Base-by-base conservation (phyloP, 2,329 filamentous ascomycete genomes). In the Xylaria sp. region DNA sequence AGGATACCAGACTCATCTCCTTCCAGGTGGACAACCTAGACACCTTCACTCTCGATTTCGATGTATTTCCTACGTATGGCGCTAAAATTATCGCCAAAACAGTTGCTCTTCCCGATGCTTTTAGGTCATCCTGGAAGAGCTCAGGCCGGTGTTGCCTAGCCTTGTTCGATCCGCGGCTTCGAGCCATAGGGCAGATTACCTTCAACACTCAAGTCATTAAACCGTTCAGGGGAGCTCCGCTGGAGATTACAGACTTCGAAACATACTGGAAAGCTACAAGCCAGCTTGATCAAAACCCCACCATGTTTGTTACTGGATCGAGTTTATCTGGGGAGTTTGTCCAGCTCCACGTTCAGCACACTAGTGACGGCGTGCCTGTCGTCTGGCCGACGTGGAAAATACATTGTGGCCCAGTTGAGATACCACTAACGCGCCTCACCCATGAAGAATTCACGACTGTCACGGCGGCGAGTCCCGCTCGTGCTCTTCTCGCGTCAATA, bases 191-290 rank as follows among this genome's bases (percentile, higher is more conserved):
- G 5, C 92, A 96, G 72, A 92, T 98, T 69, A 92, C 88, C 67
- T 99, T 99, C 81, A 91, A 92, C 67, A 96, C 92, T 58, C 94
- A 98, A 74, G 92, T 98, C 25, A 96, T 99, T 75, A 97, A 97
- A 73, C 95, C 95, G 0, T 99, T 98, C 79, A 88, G 89, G 66
- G 94, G 95, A 7, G 90, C 93, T 64, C 93, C 95, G 3, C 82
- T 99, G 21, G 95, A 99, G 76, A 97, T 99, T 64, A 96, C 95
- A 1, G 94, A 98, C 73, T 99, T 98, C 71, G 95, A 96, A 66
- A 98, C 95, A 0, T 99, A 99, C 77, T 99, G 95, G 95, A 99
- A 98, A 78, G 94, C 94, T 0, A 99, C 95, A 1, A 97, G 93
- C 72, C 93, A 97, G 70, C 85, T 95, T 50, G 92, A 97, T 74